These are phyloP conservation scores for Dactylellina sp. DNA, from an alignment of 2,329 filamentous ascomycete genomes.

Conservation along the genomic window DNA sequence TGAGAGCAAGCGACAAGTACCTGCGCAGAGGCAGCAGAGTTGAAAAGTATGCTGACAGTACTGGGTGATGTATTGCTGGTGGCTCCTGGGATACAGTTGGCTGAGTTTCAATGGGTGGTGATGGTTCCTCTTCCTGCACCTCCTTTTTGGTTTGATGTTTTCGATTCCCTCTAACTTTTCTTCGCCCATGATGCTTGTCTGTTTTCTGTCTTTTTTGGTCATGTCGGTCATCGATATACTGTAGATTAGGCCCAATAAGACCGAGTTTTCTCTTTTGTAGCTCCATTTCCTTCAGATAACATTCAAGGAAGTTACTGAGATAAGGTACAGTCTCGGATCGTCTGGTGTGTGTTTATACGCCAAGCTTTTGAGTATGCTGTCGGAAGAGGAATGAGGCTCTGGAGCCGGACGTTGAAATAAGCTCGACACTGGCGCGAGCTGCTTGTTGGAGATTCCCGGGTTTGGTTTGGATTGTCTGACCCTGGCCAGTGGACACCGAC, in stretches of 20 bases:
- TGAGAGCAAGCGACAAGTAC: conserved; percentile 67
- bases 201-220: conserved; percentile 14
- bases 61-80: conserved; percentile 68
- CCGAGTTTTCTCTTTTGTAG: conserved; percentile 27
- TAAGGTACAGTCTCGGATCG: neutral
- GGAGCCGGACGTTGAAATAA: conserved; percentile 21
- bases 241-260: conserved; percentile 42
- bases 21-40: conserved; percentile 75
- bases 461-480: conserved; percentile 6
- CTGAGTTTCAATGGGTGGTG: neutral
- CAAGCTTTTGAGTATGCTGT: neutral
- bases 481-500: neutral
- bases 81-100: conserved; percentile 18
- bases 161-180: conserved; percentile 21
- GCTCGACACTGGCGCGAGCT: conserved; percentile 8
- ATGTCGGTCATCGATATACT: conserved; percentile 31
- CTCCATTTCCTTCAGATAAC: conserved; percentile 2
- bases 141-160: conserved; percentile 59
- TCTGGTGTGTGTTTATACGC: conserved; percentile 4
- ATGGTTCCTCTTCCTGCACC: conserved; percentile 25
- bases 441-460: conserved; percentile 7
- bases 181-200: conserved; percentile 61
- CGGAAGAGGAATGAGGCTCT: neutral
- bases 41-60: conserved; percentile 77
- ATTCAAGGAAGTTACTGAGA: neutral